Evolutionary conservation across 148 eudicot genomes (phyloP).

Genomic region (Spergularia bocconei): DNA sequence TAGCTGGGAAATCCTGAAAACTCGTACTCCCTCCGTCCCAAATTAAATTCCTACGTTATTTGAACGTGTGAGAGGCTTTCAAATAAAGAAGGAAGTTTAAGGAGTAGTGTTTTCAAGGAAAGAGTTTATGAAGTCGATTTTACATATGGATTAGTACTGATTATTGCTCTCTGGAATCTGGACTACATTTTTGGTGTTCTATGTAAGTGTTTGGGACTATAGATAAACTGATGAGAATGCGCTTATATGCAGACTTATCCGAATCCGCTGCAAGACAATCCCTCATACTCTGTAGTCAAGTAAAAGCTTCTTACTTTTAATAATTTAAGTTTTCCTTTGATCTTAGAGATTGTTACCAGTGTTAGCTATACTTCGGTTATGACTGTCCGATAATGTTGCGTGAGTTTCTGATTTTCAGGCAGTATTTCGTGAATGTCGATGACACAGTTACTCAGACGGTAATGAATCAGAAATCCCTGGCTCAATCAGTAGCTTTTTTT

Average conservation of each 20-base stretch:
- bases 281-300: constrained; percentile 38
- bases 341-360: too few relatives aligned
- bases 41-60: too few relatives aligned
- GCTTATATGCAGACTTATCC: constrained; percentile 34
- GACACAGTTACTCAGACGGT: constrained; percentile 33
- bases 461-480: constrained; percentile 3
- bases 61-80: too few relatives aligned
- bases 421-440: constrained; percentile 34
- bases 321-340: background rate
- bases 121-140: too few relatives aligned
- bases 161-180: too few relatives aligned
- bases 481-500: background rate
- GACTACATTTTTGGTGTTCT: background rate
- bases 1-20: too few relatives aligned
- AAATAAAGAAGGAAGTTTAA: too few relatives aligned
- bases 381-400: too few relatives aligned
- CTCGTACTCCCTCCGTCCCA: too few relatives aligned
- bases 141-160: too few relatives aligned
- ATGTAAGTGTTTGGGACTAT: background rate
- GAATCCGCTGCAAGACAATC: constrained; percentile 40
- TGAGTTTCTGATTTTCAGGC: constrained; percentile 20
- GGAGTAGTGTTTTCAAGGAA: too few relatives aligned
- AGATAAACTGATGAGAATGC: background rate
- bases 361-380: too few relatives aligned
- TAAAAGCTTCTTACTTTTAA: constrained; percentile 5